A percentile compares a stretch with the other conserved stretches of the same genome.
Evolutionary conservation across 2,329 filamentous ascomycete genomes (phyloP).

Genomic region (Chalara sp.): DNA sequence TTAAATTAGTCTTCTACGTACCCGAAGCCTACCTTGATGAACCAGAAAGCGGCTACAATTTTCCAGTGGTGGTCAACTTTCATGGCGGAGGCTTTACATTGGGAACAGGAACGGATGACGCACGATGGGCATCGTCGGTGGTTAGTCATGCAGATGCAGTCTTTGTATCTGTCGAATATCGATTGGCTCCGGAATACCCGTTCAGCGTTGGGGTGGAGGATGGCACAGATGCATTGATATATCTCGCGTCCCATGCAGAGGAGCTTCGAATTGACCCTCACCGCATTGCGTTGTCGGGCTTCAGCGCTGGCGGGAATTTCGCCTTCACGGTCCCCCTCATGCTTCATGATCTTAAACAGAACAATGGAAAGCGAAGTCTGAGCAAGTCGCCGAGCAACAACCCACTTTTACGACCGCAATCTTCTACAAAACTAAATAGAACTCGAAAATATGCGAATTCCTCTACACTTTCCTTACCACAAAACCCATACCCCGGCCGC

Average conservation of each 20-base stretch:
- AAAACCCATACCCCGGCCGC: not conserved
- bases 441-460: conserved; percentile 1
- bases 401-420: not conserved
- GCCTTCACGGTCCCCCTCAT: conserved; percentile 33
- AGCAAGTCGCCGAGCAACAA: not conserved
- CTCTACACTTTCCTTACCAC: conserved; percentile 12
- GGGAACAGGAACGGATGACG: conserved; percentile 56
- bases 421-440: not conserved
- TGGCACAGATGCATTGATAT: conserved; percentile 56
- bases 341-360: conserved; percentile 35
- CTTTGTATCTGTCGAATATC: conserved; percentile 59
- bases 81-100: conserved; percentile 63
- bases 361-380: conserved; percentile 31
- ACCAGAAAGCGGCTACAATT: conserved; percentile 19
- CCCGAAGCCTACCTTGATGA: conserved; percentile 31
- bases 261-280: conserved; percentile 51
- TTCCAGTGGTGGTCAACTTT: conserved; percentile 55
- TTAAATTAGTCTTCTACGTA: conserved; percentile 37
- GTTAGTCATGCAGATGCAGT: conserved; percentile 45
- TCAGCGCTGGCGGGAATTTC: conserved; percentile 43
- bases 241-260: conserved; percentile 47
- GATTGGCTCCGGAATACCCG: conserved; percentile 57
- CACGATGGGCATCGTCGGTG: conserved; percentile 50
- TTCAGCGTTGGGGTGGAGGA: conserved; percentile 62
- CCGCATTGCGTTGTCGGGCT: conserved; percentile 53